Conservation (phyloP, 352 stramenopile species). For the Pythium sp. region DNA sequence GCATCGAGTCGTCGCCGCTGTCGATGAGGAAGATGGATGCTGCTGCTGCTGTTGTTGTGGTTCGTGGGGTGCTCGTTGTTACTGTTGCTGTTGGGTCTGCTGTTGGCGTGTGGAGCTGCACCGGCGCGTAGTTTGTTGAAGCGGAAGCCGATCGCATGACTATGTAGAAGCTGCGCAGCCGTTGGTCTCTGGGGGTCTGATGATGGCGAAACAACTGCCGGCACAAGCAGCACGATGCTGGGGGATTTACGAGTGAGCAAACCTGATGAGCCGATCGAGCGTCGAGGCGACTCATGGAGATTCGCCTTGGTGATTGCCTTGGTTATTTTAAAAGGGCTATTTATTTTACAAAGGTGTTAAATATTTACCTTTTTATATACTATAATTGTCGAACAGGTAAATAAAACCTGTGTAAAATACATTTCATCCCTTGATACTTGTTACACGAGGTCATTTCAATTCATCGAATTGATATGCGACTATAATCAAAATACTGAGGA, state of each 20-base stretch:
- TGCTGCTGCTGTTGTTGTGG: background rate
- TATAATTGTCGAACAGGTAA: too few relatives aligned
- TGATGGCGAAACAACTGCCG: background rate
- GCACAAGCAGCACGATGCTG: background rate
- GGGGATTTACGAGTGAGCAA: background rate
- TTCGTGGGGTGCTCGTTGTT: background rate
- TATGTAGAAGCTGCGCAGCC: background rate
- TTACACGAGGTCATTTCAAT: too few relatives aligned
- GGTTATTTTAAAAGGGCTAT: background rate
- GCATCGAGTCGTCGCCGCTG: background rate
- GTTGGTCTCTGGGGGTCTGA: background rate
- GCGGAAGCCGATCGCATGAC: background rate
- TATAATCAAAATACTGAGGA: too few relatives aligned
- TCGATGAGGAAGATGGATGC: background rate
- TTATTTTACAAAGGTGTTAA: too few relatives aligned
- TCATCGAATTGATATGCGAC: too few relatives aligned
- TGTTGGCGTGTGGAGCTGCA: slow-evolving; percentile 14
- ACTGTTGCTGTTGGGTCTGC: background rate
- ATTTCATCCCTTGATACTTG: too few relatives aligned
- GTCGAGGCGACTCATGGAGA: background rate
- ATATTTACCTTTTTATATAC: too few relatives aligned
- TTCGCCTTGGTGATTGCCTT: background rate
- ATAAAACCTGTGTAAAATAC: too few relatives aligned
- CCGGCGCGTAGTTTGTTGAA: slow-evolving; percentile 4
- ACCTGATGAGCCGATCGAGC: background rate